A percentile compares a stretch with the other conserved stretches of the same genome.
Conservation (phyloP, 176 grass and related monocot genomes). For the Leersia perrieri region DNA sequence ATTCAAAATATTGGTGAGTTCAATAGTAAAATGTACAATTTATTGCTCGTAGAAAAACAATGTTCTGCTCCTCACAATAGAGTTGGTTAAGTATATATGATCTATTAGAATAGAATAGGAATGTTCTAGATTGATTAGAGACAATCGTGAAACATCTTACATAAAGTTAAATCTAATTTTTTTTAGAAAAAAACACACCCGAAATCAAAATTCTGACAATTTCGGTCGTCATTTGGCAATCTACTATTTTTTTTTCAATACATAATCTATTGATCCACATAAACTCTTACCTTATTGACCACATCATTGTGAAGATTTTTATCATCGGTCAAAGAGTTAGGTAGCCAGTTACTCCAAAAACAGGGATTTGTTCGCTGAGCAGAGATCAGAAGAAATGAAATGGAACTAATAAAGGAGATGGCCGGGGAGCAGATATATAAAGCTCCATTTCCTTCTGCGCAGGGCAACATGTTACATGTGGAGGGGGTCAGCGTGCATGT, state of each 20-base stretch:
- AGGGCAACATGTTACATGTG: conserved; percentile 32
- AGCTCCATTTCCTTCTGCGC: background rate
- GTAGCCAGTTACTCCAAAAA: background rate
- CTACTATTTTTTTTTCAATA: background rate
- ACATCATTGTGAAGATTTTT: background rate
- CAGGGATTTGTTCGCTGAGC: background rate
- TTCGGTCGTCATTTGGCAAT: background rate
- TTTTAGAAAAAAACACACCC: no score
- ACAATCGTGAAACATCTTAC: no score
- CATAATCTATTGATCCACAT: background rate
- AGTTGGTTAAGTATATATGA: no score
- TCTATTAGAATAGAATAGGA: no score
- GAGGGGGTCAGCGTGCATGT: conserved; percentile 40
- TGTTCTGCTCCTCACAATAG: no score
- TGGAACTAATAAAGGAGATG: background rate
- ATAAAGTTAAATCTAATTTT: no score
- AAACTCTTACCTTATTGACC: background rate
- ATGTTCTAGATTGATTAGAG: no score
- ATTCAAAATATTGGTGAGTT: no score
- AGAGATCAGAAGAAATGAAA: background rate
- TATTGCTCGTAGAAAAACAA: no score
- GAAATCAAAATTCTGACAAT: no score
- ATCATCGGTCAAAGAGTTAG: background rate
- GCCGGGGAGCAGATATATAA: background rate
- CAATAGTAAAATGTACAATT: no score